A percentile compares a stretch with the other conserved stretches of the same genome.
phyloP scores from a whole-genome alignment of 108 stramenopile species.

The Cylindrotheca fusiformis region DNA sequence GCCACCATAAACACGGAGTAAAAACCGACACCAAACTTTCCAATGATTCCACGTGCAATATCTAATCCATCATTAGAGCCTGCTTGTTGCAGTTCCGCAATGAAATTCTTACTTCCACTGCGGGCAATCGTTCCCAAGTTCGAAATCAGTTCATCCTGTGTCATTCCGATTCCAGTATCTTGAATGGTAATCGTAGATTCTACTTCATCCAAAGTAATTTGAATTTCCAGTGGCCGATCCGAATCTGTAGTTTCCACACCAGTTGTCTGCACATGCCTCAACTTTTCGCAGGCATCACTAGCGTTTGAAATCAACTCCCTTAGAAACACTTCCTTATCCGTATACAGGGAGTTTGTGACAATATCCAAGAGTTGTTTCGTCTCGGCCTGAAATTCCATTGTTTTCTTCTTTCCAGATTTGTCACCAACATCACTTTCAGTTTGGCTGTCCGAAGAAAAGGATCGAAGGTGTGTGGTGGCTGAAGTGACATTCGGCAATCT shows the following conservation, averaged over 20 bases:
- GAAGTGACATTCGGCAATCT: no score
- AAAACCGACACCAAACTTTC: constrained; percentile 97
- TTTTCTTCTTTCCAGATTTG: constrained; percentile 15
- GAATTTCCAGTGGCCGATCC: constrained; percentile 76
- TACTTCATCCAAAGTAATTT: constrained; percentile 81
- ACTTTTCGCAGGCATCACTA: constrained; percentile 95
- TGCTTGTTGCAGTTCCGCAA: constrained; percentile 55
- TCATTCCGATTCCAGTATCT: constrained; percentile 98
- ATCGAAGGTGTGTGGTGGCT: no score
- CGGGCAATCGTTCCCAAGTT: constrained; percentile 98
- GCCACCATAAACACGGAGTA: constrained; percentile 97
- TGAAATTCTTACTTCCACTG: constrained; percentile 91
- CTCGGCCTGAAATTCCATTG: constrained; percentile 92
- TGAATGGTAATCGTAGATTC: constrained; percentile 87
- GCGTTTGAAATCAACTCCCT: constrained; percentile 97
- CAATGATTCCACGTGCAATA: constrained; percentile 82
- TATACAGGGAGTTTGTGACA: constrained; percentile 98
- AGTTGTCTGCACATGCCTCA: constrained; percentile 83
- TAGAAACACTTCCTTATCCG: constrained; percentile 98
- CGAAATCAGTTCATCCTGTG: constrained; percentile 76
- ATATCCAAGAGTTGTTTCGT: constrained; percentile 85
- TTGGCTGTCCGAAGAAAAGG: no score
- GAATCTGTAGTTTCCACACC: constrained; percentile 29
- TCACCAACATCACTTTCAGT: not conserved
- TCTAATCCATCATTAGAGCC: constrained; percentile 40